Evolutionary conservation across 305 asterid genomes (phyloP), one percentile per base, ranked within the genome.

Genomic region (Fraxinus ornus): DNA sequence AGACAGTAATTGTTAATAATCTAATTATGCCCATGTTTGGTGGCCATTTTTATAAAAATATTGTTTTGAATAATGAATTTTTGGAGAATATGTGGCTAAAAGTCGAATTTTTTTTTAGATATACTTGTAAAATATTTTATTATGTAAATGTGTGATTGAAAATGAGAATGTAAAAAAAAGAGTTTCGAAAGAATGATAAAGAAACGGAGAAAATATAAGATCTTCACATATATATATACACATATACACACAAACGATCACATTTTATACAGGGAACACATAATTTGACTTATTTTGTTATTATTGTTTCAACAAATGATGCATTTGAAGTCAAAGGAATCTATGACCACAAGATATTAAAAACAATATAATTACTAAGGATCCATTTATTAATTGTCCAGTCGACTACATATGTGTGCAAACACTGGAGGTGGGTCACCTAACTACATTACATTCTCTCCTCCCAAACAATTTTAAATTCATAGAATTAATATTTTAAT

Each of bases 401-500:
- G 12, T 21, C 71, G 1, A 39, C 5, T 19, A 6, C 13, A 21
- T 21, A 7, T 7, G 13, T 24, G 37, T 72, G 75, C 60, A 75
- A 71, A 57, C 73, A 39, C 64, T 83, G 81, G 83, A 32, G 81
- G 81, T 83, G 41, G 86, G 83, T 83, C 78, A 79, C 78, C 83
- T 79, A 83, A 41, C 83, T 39, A 79, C 36, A 79, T 9, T 5
- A 77, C 74, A 75, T 60, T 80, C 10, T 83, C 74, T 75, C 81
- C 75, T 71, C 33, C 78, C 68, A 57, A 36, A 19, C 10, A 26
- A n/a, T 64, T 26, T 30, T 5, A 13, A 33, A 24, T 26, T 71
- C 62, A 49, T 37, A 35, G 7, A 28, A 7, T 71, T 71, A 72
- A 1, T 36, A 35, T 35, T 74, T 36, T 57, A 22, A 57, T 19